Base-by-base conservation (phyloP, 2,329 filamentous ascomycete species). In the Sporothrix phasma region DNA sequence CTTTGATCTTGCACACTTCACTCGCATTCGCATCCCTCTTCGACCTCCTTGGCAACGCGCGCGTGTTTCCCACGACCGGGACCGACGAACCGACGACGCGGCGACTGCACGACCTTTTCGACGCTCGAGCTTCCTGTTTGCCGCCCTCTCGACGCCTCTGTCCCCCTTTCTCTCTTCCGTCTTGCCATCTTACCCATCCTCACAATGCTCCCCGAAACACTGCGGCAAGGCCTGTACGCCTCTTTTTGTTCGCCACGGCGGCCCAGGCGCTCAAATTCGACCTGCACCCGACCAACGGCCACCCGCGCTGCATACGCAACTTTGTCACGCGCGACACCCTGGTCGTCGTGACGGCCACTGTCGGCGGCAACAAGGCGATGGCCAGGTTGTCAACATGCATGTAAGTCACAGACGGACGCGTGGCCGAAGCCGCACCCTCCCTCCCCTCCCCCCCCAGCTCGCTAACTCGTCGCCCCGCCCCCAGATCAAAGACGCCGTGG, bases 251-350 rank as follows among this genome's bases (percentile, higher is more conserved):
- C 65, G 76, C 81, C 68, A 77, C 79, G 66, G 78, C 78, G 69
- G 78, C 79, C 68, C 76, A 81, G 69, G 92, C 92, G 66, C 86
- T 99, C 72, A 97, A 96, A 80, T 97, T 99, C 82, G 94, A 99
- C 72, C 85, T 99, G 67, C 78, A 84, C 71, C 90, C 92, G 51
- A 83, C 86, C 69, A 77, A 79, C 61, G 76, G 78, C 65, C 80
- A 84, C 74, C 89, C 93, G 78, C 85, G 93, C 79, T 99, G 94
- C 80, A 89, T 99, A 76, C 86, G 93, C 75, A 99, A 99, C 80
- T 99, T 97, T 76, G 92, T 97, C 69, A 84, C 85, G 67, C 89
- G 86, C 77, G 92, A 97, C 74, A 96, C 94, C 68, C 80, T 99
- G 69, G 94, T 99, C 47, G 93, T 97, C 39, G 93, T 99, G 62